phyloP scores from a whole-genome alignment of 2,329 filamentous ascomycete genomes.

The Colletotrichum sp. region DNA sequence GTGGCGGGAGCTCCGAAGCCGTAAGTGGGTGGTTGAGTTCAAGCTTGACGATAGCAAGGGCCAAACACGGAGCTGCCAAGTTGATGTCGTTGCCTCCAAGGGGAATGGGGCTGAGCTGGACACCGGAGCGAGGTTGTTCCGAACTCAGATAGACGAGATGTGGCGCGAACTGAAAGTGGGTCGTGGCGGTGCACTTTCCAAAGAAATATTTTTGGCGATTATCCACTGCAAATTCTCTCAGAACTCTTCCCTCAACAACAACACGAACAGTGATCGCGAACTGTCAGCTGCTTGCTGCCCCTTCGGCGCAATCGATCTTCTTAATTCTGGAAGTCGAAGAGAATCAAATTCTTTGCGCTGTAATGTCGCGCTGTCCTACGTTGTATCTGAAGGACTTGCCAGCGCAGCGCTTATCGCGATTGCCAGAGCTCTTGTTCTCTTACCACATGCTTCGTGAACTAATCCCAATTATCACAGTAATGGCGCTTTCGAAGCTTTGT shows the following conservation, averaged over 20 bases:
- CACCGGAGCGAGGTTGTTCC: neutral
- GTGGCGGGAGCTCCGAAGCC: constrained; percentile 24
- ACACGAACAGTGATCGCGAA: neutral
- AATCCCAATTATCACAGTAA: neutral
- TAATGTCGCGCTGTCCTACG: neutral
- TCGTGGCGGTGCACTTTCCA: constrained; percentile 1
- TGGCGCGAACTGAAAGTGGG: neutral
- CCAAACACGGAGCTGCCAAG: constrained; percentile 20
- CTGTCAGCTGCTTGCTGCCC: neutral
- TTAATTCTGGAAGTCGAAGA: neutral
- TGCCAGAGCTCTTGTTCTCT: neutral
- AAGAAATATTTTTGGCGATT: constrained; percentile 12
- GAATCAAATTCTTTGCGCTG: neutral
- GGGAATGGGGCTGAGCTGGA: neutral
- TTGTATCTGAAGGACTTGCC: neutral
- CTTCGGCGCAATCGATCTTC: neutral
- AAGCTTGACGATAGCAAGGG: constrained; percentile 20
- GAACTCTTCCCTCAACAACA: neutral
- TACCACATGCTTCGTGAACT: neutral
- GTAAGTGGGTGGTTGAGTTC: constrained; percentile 8
- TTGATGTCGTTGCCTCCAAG: constrained; percentile 24
- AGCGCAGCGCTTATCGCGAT: neutral
- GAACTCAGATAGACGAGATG: neutral
- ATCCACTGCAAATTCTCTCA: neutral
- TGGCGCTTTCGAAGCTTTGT: constrained; percentile 91